Evolutionary conservation across 495 filamentous ascomycete species (phyloP), one percentile per base, ranked within the genome.

Genomic region (Annulohypoxylon maeteangense): DNA sequence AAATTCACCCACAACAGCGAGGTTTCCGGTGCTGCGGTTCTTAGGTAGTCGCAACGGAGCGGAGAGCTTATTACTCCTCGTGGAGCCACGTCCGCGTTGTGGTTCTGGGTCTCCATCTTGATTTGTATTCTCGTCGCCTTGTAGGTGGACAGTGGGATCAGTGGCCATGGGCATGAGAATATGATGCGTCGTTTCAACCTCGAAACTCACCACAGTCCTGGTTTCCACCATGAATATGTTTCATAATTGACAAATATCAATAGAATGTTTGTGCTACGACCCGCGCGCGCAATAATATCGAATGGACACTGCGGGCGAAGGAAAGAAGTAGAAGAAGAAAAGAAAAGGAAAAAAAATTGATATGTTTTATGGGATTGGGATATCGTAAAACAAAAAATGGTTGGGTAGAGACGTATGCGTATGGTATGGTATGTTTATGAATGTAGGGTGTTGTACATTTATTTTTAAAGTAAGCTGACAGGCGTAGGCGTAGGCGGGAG

Each of bases 1-100:
- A 47, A 32, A 73, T 71, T 81, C 79, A 32, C 72, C 72, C 42
- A 80, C 72, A 65, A 85, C 77, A 23, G 86, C 79, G 25, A 92
- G 84, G 73, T 89, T 90, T 20, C 88, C 82, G 22, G 88, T 87
- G 72, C 88, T 90, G 65, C 83, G 82, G 80, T 88, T 89, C 79
- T 87, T 91, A 68, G 85, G 92, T 58, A 92, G 81, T 58, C 83
- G 81, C 50, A 85, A 51, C 6, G 79, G 55, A 27, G 81, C 78
- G 51, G 76, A 23, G 31, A 84, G 79, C 58, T 76, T 70, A 63
- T 54, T 65, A 48, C 54, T 71, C 65, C 75, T 74, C n/a, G 73
- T 68, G 32, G 73, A 61, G 47, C 62, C 67, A 42, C 74, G 73
- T 44, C 75, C 74, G 54, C 74, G 73, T 45, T 75, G 75, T 25